Base-by-base conservation (phyloP, 345 rosid genomes). In the Cochlearia excelsa region DNA sequence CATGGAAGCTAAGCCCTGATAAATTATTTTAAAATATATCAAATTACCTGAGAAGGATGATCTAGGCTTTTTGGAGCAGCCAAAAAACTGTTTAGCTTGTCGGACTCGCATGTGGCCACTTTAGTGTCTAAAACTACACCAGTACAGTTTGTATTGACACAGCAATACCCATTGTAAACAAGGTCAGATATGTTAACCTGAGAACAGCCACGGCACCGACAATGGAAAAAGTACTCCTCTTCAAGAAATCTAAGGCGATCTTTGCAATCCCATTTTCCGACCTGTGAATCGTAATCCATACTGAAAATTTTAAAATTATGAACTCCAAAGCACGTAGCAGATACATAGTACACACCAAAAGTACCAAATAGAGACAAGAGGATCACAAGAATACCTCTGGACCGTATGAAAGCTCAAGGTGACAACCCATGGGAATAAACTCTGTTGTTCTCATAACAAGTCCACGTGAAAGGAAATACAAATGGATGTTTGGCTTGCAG, bases 391-490 rank as follows among this genome's bases (percentile, higher is more conserved):
- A 49, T 68, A 83, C 92, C 90, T 85, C 91, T 67, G 95, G 94
- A 55, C 95, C 95, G 68, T 87, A 90, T 46, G 97, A 85, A 57
- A 90, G 71, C 80, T 90, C 95, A 64, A 90, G 78, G 67, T 84
- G 82, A 68, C 68, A 79, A 34, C 87, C 88, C 51, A 69, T 45
- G 4, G 79, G 57, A 35, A 87, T 85, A 50, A 67, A 57, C 71
- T 85, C 94, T 56, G 84, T 82, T 60, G 89, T 74, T 51, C 82
- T 72, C 51, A 87, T 68, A 30, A 78, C 52, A 40, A 90, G 86
- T 42, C 82, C 76, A 49, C 89, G 94, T 8, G 96, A 85, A 59
- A 85, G 78, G 78, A 87, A 90, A 72, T 87, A 90, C 52, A 86
- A 84, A 62, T 90, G 88, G 71, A 90, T 72, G 51, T 87, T 90